Evolutionary conservation across 805 yeast species (phyloP), one percentile per base, ranked within the genome.

Genomic region (Candida easanensis): DNA sequence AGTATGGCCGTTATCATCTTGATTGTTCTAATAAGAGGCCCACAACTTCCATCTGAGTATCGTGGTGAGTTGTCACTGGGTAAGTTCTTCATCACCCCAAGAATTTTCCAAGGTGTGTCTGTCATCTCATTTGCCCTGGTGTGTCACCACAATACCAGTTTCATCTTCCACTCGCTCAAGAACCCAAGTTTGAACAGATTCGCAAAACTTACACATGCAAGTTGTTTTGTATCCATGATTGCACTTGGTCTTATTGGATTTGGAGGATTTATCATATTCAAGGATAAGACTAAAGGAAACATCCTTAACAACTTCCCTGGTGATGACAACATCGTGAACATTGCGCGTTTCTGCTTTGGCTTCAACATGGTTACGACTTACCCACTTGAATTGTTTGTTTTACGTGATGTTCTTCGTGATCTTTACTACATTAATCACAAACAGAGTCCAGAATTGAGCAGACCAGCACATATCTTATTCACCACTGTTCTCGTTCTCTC

Each of bases 111-210:
- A 63, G 96, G 97, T 2, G 80, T 90, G 21, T 83, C 93, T n/a
- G 96, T 90, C 38, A 88, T 90, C 25, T 88, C 97, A 1, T 90
- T 90, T 68, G 98, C 98, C 2, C 74, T 91, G 51, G 97, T 90
- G 4, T 90, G 98, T 59, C 98, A 90, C 59, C 98, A 90, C 62
- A 90, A 90, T 61, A 88, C 97, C 0, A 79, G 91, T 22, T 84
- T 90, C 57, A 91, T 90, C 34, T 90, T 82, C 67, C 88, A 87
- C 58, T 88, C 97, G 0, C 73, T 91, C 57, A 76, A 75, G 50
- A 77, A 76, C 17, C 91, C 96, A 5, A 80, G 95, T 4, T 59
- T 88, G 52, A 82, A 80, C 49, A 71, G 90, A 48, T 90, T 90
- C 59, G 74, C 86, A 33, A 71, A 66, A 32, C 75, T 90, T 20